phyloP scores from a whole-genome alignment of 306 rosid species.

The Rubus idaeus region DNA sequence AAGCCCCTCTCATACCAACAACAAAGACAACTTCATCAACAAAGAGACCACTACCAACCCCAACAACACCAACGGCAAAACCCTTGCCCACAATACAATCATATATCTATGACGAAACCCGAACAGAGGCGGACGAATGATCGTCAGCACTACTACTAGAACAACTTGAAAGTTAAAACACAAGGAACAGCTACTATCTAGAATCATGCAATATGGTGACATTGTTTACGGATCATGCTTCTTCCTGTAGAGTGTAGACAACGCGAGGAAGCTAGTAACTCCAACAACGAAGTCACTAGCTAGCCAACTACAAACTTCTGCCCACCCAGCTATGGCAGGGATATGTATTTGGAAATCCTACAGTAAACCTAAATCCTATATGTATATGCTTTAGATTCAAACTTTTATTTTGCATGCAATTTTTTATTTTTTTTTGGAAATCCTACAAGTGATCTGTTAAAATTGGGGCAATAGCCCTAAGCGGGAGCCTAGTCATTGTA shows the following conservation, averaged over 20 bases:
- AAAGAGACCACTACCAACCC: background rate
- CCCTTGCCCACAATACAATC: background rate
- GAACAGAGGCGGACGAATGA: background rate
- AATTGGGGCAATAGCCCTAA: too few relatives aligned
- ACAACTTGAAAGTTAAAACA: conserved; percentile 16
- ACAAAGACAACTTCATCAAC: background rate
- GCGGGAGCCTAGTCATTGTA: too few relatives aligned
- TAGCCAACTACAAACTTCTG: too few relatives aligned
- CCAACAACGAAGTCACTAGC: background rate
- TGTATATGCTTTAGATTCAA: too few relatives aligned
- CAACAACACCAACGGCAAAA: background rate
- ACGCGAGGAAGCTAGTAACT: background rate
- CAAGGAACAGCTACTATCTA: conserved; percentile 17
- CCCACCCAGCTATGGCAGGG: too few relatives aligned
- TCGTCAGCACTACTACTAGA: conserved; percentile 8
- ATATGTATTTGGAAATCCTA: too few relatives aligned
- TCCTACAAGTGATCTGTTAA: too few relatives aligned
- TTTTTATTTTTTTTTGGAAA: too few relatives aligned
- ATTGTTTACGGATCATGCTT: background rate
- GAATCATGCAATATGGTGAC: conserved; percentile 8
- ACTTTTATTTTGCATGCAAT: too few relatives aligned
- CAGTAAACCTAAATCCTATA: too few relatives aligned
- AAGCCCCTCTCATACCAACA: background rate
- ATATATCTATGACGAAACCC: background rate
- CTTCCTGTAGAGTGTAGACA: conserved; percentile 2